These are phyloP conservation scores for Exophiala sp. DNA, from an alignment of 2,329 filamentous ascomycete genomes.

Conservation along the genomic window DNA sequence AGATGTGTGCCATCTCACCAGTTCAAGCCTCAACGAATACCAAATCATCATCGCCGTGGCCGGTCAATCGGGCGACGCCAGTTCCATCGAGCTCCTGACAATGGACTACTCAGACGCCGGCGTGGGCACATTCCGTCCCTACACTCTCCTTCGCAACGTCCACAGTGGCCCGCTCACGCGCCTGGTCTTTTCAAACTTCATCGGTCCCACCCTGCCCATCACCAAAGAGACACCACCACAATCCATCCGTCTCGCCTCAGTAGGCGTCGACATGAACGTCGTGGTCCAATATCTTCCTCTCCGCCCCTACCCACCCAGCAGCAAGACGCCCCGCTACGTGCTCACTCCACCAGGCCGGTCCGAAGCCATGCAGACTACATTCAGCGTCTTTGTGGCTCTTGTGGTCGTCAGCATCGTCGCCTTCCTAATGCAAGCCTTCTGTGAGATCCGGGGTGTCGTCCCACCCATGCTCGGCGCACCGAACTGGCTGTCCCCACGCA, in stretches of 20 bases:
- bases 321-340: slow-evolving; percentile 64
- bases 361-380: slow-evolving; percentile 50
- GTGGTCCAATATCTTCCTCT: slow-evolving; percentile 77
- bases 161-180: slow-evolving; percentile 60
- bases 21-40: slow-evolving; percentile 58
- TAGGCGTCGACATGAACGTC: slow-evolving; percentile 74
- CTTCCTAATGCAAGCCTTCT: slow-evolving; percentile 57
- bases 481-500: slow-evolving; percentile 52
- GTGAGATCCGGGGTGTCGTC: slow-evolving; percentile 60
- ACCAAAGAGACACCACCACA: slow-evolving; percentile 49
- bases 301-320: slow-evolving; percentile 38
- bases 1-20: slow-evolving; percentile 67
- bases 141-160: slow-evolving; percentile 53
- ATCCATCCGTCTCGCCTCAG: slow-evolving; percentile 73
- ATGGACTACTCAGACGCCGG: slow-evolving; percentile 60
- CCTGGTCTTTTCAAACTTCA: slow-evolving; percentile 50
- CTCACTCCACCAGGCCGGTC: slow-evolving; percentile 59
- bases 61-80: slow-evolving; percentile 60
- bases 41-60: slow-evolving; percentile 80
- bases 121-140: slow-evolving; percentile 46
- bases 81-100: slow-evolving; percentile 73
- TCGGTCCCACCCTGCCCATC: slow-evolving; percentile 48
- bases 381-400: slow-evolving; percentile 56
- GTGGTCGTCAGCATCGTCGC: slow-evolving; percentile 62
- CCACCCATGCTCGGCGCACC: slow-evolving; percentile 56